These are phyloP conservation scores for Fragilariopsis cylindrus DNA, from an alignment of 108 stramenopile species.

Conservation along the genomic window DNA sequence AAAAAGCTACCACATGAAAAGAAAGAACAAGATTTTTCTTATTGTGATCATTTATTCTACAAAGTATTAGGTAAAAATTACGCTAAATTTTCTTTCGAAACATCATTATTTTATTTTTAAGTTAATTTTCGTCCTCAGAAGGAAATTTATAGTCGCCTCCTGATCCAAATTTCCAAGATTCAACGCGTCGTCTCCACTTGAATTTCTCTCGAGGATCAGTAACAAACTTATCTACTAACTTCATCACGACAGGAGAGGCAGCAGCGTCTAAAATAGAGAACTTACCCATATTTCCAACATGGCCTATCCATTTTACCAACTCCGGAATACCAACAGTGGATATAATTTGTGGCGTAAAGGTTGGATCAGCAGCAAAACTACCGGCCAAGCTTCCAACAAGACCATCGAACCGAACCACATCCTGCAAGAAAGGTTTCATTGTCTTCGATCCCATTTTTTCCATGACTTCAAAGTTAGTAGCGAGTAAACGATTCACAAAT, in stretches of 20 bases:
- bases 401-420: conserved; percentile 90
- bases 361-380: conserved; percentile 71
- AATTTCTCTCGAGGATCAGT: conserved; percentile 47
- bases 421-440: conserved; percentile 88
- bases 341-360: conserved; percentile 84
- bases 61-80: too few relatives aligned
- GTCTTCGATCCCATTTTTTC: conserved; percentile 71
- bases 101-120: background rate
- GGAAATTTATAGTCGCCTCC: conserved; percentile 79
- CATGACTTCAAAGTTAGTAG: conserved; percentile 89
- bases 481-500: conserved; percentile 89
- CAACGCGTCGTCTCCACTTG: conserved; percentile 49
- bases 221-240: conserved; percentile 45
- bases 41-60: too few relatives aligned
- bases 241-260: conserved; percentile 40
- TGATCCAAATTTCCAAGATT: conserved; percentile 82
- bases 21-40: too few relatives aligned
- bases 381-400: conserved; percentile 72
- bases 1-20: background rate
- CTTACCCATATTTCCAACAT: conserved; percentile 68
- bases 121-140: conserved; percentile 11
- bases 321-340: conserved; percentile 73
- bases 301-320: conserved; percentile 84
- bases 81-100: too few relatives aligned
- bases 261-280: conserved; percentile 56